A percentile compares a stretch with the other conserved stretches of the same genome.
Conservation (phyloP, 768 basidiomycete species). For the Psilocybe sp. region DNA sequence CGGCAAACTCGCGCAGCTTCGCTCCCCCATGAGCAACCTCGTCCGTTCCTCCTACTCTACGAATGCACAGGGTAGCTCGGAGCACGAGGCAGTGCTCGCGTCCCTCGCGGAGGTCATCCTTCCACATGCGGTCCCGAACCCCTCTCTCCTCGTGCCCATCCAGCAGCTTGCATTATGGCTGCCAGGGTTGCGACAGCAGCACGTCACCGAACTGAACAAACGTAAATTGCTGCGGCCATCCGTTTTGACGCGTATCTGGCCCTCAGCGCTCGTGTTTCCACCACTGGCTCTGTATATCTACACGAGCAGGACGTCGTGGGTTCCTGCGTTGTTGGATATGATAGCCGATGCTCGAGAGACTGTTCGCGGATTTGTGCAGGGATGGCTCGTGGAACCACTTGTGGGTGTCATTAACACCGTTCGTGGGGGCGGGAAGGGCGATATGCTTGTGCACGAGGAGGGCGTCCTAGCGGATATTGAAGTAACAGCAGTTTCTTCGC, state of each 20-base stretch:
- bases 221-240: conserved; percentile 63
- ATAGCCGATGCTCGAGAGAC: conserved; percentile 65
- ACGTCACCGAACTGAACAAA: conserved; percentile 14
- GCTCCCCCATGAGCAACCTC: conserved; percentile 33
- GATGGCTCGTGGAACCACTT: conserved; percentile 88
- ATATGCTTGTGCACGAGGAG: conserved; percentile 73
- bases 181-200: conserved; percentile 8
- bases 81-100: no score
- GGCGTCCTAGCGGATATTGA: conserved; percentile 85
- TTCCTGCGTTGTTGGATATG: conserved; percentile 47
- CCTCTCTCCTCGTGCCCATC: conserved; percentile 11
- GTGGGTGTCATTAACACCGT: conserved; percentile 80
- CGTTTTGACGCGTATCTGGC: conserved; percentile 73
- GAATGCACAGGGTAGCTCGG: no score
- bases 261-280: conserved; percentile 74
- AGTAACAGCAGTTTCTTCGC: conserved; percentile 35
- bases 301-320: conserved; percentile 45
- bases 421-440: conserved; percentile 71
- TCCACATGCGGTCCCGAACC: not conserved
- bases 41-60: conserved; percentile 5
- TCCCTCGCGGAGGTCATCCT: no score
- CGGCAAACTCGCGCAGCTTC: conserved; percentile 57
- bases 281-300: conserved; percentile 61
- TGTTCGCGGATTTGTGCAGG: conserved; percentile 64
- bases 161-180: conserved; percentile 12